Percentiles rank a stretch among this genome's conserved stretches.
Evolutionary conservation across 176 grass and related monocot species (phyloP).

Genomic region (Carex littledalei): DNA sequence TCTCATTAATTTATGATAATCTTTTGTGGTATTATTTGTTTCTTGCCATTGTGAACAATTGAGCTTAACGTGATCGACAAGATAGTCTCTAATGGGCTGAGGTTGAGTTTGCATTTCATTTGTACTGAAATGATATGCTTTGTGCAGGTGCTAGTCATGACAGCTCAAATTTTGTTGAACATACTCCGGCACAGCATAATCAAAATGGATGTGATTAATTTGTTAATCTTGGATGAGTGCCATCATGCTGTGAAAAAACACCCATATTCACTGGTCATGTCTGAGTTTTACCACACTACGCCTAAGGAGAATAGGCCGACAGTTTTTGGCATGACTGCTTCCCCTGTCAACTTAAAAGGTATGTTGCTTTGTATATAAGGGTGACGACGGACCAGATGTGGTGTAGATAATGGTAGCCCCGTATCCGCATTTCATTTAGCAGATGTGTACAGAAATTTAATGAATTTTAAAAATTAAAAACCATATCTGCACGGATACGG

Average conservation of each 20-base stretch:
- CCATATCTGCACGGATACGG: not conserved
- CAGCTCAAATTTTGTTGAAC: conserved; percentile 99
- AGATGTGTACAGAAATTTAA: not conserved
- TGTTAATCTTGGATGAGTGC: conserved; percentile 99
- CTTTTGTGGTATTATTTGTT: not conserved
- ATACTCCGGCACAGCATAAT: conserved; percentile 99
- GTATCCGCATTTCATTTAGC: not conserved
- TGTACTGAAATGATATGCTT: not conserved
- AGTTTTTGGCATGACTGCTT: conserved; percentile 99
- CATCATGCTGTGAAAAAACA: conserved; percentile 99
- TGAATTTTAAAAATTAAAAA: not conserved
- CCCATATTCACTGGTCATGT: conserved; percentile 99
- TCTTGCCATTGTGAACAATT: not conserved
- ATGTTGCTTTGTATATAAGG: conserved; percentile 15
- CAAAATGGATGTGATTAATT: conserved; percentile 98
- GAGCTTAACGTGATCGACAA: not conserved
- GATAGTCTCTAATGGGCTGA: not conserved
- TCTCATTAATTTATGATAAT: not conserved
- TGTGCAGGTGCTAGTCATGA: conserved; percentile 99
- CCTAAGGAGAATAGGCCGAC: conserved; percentile 75
- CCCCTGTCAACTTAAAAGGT: conserved; percentile 99
- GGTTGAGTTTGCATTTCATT: not conserved
- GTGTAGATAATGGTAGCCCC: not conserved
- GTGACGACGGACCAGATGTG: not conserved
- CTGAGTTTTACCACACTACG: conserved; percentile 98